Base-by-base conservation (phyloP, 1,284 basidiomycete genomes). In the Sphaerobolus stellatus region DNA sequence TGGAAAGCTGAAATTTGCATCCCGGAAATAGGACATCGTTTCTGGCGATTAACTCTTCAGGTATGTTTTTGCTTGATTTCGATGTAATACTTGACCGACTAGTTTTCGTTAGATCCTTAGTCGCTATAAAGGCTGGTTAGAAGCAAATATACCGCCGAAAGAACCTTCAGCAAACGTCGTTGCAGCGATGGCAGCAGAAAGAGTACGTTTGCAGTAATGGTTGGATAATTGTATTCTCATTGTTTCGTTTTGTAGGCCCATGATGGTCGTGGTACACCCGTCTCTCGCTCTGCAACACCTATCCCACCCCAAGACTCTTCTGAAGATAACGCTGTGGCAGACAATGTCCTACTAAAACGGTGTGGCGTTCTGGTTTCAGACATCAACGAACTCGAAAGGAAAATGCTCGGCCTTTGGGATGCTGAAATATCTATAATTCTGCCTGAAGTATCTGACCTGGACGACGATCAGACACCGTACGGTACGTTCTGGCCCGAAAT, bases 21-120 rank as follows among this genome's bases (percentile, higher is more conserved):
- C 43, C 85, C 88, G 2, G 88, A 93, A 56, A 72, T 97, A 8
- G 80, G 81, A 25, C 79, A 87, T 67, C 81, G 89, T 50, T 96
- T 97, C 67, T 97, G 94, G 94, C 83, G 81, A 59, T 74, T 97
- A 55, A 90, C 85, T 3, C 71, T 98, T 31, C 94, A 97, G 81
- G 92, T 91, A 46, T 47, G 36, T n/a, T 25, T 31, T 57, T 3
- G 27, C 5, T 16, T 28, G 14, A 48, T 50, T 56, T 18, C 30
- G 57, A 31, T 53, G 59, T 45, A 51, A n/a, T 43, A 22, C 30
- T 22, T 24, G 9, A 2, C 25, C 4, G 18, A 43, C 28, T n/a
- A n/a, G 9, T 16, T n/a, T n/a, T 20, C 44, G 2, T 20, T 56
- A 92, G 90, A 81, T 94, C 48, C 64, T 94, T 40, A 86, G 83